Evolutionary conservation across 192 early-diverging fungal genomes (phyloP), one percentile per base, ranked within the genome.

Genomic region (Mortierella claussenii): DNA sequence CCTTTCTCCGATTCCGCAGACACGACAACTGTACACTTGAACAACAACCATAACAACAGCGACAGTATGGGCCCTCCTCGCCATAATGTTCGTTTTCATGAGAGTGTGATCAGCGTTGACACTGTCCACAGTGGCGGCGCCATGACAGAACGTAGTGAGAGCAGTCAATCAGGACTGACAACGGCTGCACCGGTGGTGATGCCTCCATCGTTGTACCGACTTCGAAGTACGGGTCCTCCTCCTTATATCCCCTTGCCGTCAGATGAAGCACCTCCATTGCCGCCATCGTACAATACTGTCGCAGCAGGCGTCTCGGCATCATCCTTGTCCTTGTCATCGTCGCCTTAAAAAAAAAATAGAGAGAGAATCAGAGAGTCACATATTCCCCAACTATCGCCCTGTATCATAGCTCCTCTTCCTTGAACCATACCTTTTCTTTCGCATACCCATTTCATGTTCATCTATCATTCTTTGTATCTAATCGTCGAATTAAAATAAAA

Each of bases 211-310:
- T 17, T 71, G 36, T 32, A 62, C 36, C 59, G 69, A 21, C 54
- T 63, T 17, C 37, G 69, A 26, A 71, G 69, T 20, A 23, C 31
- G 26, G 69, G 69, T 20, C 69, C 69, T 24, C 69, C 69, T 0
- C 69, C 69, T 1, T 71, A 71, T 57, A 51, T 63, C 46, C 69
- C 60, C 24, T 6, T 55, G 31, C 26, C 60, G 1, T 51, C 52
- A 20, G 69, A 71, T 17, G 60, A 49, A 21, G 54, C 69, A 8
- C 57, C 60, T 1, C 34, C 60, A 2, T 37, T 40, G 2, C 44
- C 50, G 2, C 61, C 61, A 23, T 53, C 50, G 3, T 64, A 45
- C 40, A 64, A 46, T 21, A 30, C 52, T 8, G 50, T 63, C 44
- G 27, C 51, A 12, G 6, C 59, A 44, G 20, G n/a, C 46, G 5